phyloP scores from a whole-genome alignment of 192 early-diverging fungal species.

The Linnemannia elongata region DNA sequence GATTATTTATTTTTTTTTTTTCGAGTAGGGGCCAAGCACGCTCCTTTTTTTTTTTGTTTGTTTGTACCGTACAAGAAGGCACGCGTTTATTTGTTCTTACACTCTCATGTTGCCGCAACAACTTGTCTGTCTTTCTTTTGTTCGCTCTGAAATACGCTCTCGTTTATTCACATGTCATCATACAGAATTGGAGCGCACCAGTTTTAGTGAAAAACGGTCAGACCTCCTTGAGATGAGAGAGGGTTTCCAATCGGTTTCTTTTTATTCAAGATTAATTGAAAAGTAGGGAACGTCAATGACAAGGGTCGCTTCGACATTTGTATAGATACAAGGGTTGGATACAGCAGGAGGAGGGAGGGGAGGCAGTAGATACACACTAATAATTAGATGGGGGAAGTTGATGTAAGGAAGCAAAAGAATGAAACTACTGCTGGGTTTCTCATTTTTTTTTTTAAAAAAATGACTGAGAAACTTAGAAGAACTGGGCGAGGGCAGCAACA shows the following conservation, averaged over 20 bases:
- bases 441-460: neutral
- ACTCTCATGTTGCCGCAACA: too few species aligned
- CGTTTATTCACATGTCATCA: neutral
- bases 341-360: neutral
- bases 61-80: neutral
- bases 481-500: conserved; percentile 25
- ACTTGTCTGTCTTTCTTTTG: too few species aligned
- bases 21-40: too few species aligned
- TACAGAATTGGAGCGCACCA: neutral
- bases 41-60: neutral
- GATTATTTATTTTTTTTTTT: neutral
- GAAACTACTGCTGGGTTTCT: too few species aligned
- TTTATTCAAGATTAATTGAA: neutral
- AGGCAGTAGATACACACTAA: too few species aligned
- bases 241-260: neutral
- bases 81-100: neutral
- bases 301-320: neutral
- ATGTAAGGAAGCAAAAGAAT: neutral
- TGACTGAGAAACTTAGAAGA: conserved; percentile 12
- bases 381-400: neutral
- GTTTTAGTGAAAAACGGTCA: neutral
- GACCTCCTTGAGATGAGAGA: neutral
- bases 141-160: too few species aligned
- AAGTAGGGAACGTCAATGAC: neutral
- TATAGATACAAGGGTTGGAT: neutral